These are phyloP conservation scores for Kandelia obovata DNA, from an alignment of 345 rosid genomes.

Conservation along the genomic window DNA sequence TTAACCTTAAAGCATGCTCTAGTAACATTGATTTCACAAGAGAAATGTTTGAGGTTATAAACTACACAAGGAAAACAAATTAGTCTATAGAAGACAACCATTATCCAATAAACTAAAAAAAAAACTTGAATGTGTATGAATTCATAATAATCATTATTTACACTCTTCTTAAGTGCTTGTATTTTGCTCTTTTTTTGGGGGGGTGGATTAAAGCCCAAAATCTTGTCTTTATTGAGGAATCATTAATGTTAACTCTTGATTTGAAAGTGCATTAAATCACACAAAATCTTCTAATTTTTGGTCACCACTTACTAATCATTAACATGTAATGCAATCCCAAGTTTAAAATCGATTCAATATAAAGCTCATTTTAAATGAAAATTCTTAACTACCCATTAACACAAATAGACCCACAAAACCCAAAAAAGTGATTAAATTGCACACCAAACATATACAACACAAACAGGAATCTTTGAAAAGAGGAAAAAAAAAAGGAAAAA, in stretches of 20 bases:
- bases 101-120: too few species aligned
- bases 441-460: not conserved
- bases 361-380: not conserved
- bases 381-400: not conserved
- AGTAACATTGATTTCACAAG: not conserved
- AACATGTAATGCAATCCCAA: not conserved
- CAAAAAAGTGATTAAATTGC: not conserved
- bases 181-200: not conserved
- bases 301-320: not conserved
- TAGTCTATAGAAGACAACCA: too few species aligned
- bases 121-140: too few species aligned
- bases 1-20: too few species aligned
- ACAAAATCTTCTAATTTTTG: not conserved
- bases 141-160: too few species aligned
- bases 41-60: not conserved
- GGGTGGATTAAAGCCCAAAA: too few species aligned
- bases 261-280: not conserved
- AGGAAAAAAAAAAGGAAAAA: too few species aligned
- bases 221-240: not conserved
- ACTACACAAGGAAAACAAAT: not conserved
- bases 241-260: not conserved
- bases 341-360: not conserved
- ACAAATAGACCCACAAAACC: not conserved
- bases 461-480: not conserved
- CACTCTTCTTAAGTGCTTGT: too few species aligned